A percentile compares a stretch with the other conserved stretches of the same genome.
Evolutionary conservation across 441 rosid genomes (phyloP).

Genomic region (Raphanus hybrid): DNA sequence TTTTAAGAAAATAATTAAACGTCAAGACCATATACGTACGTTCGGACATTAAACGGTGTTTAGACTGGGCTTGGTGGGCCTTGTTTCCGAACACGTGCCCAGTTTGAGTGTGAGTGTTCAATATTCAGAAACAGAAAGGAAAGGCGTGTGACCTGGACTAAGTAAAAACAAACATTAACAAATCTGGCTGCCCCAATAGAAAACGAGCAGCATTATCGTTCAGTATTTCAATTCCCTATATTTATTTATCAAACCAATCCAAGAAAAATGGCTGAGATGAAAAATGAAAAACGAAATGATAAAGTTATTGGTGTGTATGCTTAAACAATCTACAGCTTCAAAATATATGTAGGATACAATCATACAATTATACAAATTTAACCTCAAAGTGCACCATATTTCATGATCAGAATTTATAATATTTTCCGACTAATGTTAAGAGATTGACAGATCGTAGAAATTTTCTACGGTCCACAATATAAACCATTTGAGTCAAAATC

Average conservation of each 20-base stretch:
- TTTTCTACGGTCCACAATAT: too few relatives aligned
- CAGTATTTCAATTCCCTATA: not conserved
- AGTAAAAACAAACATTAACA: conserved; percentile 33
- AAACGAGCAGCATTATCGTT: conserved; percentile 30
- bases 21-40: conserved; percentile 18
- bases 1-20: not conserved
- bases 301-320: too few relatives aligned
- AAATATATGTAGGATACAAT: too few relatives aligned
- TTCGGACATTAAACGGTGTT: conserved; percentile 19
- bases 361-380: too few relatives aligned
- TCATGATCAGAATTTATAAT: too few relatives aligned
- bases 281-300: too few relatives aligned
- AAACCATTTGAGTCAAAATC: too few relatives aligned
- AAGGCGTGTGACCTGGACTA: conserved; percentile 32
- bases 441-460: too few relatives aligned
- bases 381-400: too few relatives aligned
- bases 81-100: conserved; percentile 19
- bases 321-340: too few relatives aligned
- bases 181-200: conserved; percentile 35
- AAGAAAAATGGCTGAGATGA: too few relatives aligned
- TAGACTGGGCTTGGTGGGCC: conserved; percentile 40
- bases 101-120: conserved; percentile 18
- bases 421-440: too few relatives aligned
- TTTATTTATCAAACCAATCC: not conserved
- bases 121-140: conserved; percentile 19